Evolutionary conservation across 2,329 filamentous ascomycete species (phyloP), one percentile per base, ranked within the genome.

Genomic region (Geosmithia putterillii): DNA sequence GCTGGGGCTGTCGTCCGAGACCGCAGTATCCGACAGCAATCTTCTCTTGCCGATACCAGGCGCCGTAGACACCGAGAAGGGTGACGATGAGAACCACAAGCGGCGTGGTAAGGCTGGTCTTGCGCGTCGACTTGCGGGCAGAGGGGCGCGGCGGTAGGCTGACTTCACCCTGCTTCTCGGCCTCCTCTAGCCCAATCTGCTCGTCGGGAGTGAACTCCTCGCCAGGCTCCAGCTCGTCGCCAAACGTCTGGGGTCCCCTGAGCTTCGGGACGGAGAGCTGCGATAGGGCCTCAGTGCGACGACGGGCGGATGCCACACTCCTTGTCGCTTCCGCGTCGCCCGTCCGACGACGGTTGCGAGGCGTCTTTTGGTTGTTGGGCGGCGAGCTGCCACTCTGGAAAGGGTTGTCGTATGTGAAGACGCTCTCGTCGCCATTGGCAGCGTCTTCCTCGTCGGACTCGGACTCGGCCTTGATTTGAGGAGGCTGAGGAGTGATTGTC

Each of bases 181-280:
- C 75, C 50, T 89, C 83, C 42, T 81, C 76, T 39, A 95, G 66
- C 49, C 88, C 87, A 12, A 94, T 67, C 61, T 89, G 84, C 56
- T 86, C 90, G 49, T 95, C 87, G 0, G 89, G 86, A 1, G 89
- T 95, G 51, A 96, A 98, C 55, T 98, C 92, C 59, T 96, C 92
- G 3, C 85, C 86, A 0, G 81, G 71, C 47, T 88, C 81, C 6
- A 86, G 44, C 17, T 45, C 44, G 9, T 45, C 44, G 32, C 10
- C 15, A 38, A 14, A 23, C 17, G 40, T 15, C 14, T 21, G 32
- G 9, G n/a, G 21, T 23, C 22, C n/a, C 2, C 18, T 32, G 9
- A 21, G 9, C 32, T 42, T 45, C 22, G 44, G 22, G n/a, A 45
- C 40, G 18, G 22, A 22, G n/a, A 43, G 50, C 52, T 17, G 50